Conservation (phyloP, 768 basidiomycete species). For the Russula sp. region DNA sequence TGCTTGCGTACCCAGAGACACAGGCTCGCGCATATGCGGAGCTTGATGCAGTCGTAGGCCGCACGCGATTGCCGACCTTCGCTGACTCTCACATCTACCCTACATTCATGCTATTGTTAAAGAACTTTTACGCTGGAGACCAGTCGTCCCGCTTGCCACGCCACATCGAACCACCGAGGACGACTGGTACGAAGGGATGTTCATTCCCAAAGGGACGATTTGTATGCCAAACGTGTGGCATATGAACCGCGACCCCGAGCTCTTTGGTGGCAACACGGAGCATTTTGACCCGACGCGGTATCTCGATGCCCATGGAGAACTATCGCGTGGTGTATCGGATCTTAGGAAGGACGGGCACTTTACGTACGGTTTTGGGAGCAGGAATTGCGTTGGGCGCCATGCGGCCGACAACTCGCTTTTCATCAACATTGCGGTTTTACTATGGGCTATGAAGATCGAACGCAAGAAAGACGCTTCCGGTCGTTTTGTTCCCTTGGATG, state of each 20-base stretch:
- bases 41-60: constrained; percentile 1
- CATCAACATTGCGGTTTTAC: background rate
- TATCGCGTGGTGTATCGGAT: background rate
- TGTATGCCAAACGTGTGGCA: background rate
- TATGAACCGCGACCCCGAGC: constrained; percentile 3
- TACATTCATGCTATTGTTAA: constrained; percentile 5
- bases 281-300: background rate
- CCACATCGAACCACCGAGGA: background rate
- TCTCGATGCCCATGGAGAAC: background rate
- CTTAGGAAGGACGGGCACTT: background rate
- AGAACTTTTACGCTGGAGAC: background rate
- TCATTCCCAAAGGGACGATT: background rate
- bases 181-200: constrained; percentile 12
- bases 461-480: background rate
- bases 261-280: background rate
- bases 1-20: constrained; percentile 7
- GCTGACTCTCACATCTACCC: background rate
- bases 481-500: background rate
- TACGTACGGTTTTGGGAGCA: background rate
- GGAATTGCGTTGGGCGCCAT: background rate
- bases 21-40: background rate
- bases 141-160: background rate
- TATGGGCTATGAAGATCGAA: background rate
- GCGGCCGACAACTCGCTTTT: constrained; percentile 1
- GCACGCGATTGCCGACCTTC: background rate